Conservation (phyloP, 2,329 filamentous ascomycete species). For the Neocatenulostroma microsporum region DNA sequence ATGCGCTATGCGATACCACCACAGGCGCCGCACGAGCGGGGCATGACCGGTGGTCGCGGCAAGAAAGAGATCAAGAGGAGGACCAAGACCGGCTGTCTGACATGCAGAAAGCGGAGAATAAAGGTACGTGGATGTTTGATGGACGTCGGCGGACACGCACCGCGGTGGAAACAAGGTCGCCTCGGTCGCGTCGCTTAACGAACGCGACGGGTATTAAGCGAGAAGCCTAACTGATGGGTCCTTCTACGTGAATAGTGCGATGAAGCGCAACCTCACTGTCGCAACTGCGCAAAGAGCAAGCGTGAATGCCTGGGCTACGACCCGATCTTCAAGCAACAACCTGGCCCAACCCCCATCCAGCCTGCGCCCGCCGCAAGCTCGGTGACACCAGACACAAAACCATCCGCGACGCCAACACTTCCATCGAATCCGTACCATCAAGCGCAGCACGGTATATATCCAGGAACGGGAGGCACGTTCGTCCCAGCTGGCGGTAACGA, state of each 20-base stretch:
- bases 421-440: conserved; percentile 10
- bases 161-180: conserved; percentile 5
- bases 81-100: conserved; percentile 51
- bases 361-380: conserved; percentile 51
- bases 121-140: conserved; percentile 51
- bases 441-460: conserved; percentile 14
- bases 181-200: conserved; percentile 8
- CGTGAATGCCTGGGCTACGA: conserved; percentile 82
- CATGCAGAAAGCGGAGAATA: conserved; percentile 55
- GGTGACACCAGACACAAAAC: conserved; percentile 34
- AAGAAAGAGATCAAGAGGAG: conserved; percentile 68
- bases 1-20: conserved; percentile 52
- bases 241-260: conserved; percentile 62
- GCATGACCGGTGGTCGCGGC: conserved; percentile 54
- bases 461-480: conserved; percentile 9
- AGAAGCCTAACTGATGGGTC: conserved; percentile 10
- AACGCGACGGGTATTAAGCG: conserved; percentile 11
- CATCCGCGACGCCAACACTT: conserved; percentile 9
- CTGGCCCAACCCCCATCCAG: conserved; percentile 64
- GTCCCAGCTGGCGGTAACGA: conserved; percentile 12
- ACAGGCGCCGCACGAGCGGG: conserved; percentile 37
- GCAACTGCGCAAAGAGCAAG: conserved; percentile 83
- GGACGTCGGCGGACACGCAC: background rate
- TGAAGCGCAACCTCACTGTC: conserved; percentile 86
- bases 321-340: conserved; percentile 71